Evolutionary conservation across 2,329 filamentous ascomycete genomes (phyloP).

Genomic region (Zasmidium citrigriseum): DNA sequence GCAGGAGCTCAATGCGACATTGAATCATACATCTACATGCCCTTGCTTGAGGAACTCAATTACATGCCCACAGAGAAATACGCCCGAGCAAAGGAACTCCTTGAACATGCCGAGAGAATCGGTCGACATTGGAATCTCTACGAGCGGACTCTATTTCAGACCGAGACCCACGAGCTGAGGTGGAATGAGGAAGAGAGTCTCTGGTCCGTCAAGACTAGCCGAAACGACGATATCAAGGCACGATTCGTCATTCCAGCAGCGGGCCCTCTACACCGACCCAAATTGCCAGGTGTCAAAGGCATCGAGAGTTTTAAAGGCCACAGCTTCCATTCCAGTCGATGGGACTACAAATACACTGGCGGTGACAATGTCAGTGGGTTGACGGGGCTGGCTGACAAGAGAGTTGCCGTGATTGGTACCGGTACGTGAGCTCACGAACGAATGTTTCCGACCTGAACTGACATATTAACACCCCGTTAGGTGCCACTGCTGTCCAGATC

Average conservation of each 20-base stretch:
- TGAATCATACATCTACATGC: slow-evolving; percentile 49
- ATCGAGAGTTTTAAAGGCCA: slow-evolving; percentile 42
- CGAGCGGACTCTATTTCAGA: slow-evolving; percentile 46
- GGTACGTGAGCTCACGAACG: slow-evolving; percentile 17
- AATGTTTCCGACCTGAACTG: too few relatives aligned
- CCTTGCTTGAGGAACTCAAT: slow-evolving; percentile 45
- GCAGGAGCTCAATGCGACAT: slow-evolving; percentile 52
- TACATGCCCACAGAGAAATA: slow-evolving; percentile 44
- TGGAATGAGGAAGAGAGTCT: slow-evolving; percentile 37
- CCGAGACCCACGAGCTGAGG: slow-evolving; percentile 19
- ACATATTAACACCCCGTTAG: not conserved
- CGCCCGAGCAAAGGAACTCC: slow-evolving; percentile 45
- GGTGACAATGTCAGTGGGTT: slow-evolving; percentile 29
- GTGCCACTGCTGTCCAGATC: slow-evolving; percentile 36
- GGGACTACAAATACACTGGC: slow-evolving; percentile 46
- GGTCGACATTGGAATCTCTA: slow-evolving; percentile 20
- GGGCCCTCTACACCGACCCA: slow-evolving; percentile 46
- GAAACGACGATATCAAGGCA: slow-evolving; percentile 33
- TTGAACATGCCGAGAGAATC: slow-evolving; percentile 24
- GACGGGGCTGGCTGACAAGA: slow-evolving; percentile 19
- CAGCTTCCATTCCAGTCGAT: slow-evolving; percentile 47
- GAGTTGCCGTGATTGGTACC: slow-evolving; percentile 29
- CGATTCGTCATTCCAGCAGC: slow-evolving; percentile 44
- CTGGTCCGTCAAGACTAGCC: slow-evolving; percentile 23
- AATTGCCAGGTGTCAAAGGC: slow-evolving; percentile 47